phyloP scores from a whole-genome alignment of 2,329 filamentous ascomycete genomes.

The Colletotrichum higginsianum region DNA sequence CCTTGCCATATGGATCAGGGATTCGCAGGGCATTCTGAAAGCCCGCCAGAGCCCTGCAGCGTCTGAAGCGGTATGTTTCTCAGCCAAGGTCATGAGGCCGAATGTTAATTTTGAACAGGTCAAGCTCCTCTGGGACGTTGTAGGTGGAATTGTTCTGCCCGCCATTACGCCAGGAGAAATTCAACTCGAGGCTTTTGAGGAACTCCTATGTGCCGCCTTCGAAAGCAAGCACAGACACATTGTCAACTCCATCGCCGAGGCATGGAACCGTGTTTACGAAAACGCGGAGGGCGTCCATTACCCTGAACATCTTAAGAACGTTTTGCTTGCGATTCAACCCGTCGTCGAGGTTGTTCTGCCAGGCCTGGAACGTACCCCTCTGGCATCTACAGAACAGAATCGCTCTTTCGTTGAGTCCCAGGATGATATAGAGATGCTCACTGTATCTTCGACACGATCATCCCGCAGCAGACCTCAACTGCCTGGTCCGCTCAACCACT shows the following conservation, averaged over 20 bases:
- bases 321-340: conserved; percentile 73
- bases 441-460: conserved; percentile 46
- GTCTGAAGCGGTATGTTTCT: conserved; percentile 61
- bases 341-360: conserved; percentile 65
- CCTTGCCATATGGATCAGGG: conserved; percentile 75
- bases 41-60: conserved; percentile 58
- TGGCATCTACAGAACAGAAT: conserved; percentile 57
- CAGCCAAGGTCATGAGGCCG: conserved; percentile 11
- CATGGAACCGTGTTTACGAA: conserved; percentile 82
- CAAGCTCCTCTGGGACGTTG: conserved; percentile 64
- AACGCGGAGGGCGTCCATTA: conserved; percentile 72
- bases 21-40: conserved; percentile 62
- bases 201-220: conserved; percentile 69
- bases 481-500: conserved; percentile 38
- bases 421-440: conserved; percentile 56
- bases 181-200: conserved; percentile 68
- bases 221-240: conserved; percentile 69
- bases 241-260: conserved; percentile 64
- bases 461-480: conserved; percentile 45
- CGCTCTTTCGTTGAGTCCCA: conserved; percentile 64
- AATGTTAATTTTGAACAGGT: conserved; percentile 57
- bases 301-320: conserved; percentile 73
- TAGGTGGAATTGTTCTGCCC: conserved; percentile 59
- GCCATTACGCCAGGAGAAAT: conserved; percentile 55
- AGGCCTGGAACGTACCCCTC: conserved; percentile 57